Evolutionary conservation across 2,329 filamentous ascomycete genomes (phyloP).

Genomic region (Raffaelea deltoideospora): DNA sequence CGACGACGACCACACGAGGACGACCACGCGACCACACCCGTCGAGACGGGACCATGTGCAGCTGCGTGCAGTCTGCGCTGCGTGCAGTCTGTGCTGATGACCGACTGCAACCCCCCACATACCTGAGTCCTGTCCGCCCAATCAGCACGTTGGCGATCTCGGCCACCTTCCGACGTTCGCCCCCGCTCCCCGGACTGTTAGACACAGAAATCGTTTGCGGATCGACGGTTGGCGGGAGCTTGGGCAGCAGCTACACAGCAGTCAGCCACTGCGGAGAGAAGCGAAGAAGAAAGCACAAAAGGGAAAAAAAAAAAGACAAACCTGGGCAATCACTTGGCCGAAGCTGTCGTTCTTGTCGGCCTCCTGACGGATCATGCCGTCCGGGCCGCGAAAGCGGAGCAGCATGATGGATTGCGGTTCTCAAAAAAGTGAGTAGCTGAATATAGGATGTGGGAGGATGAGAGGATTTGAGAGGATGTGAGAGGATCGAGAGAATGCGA

Average conservation of each 20-base stretch:
- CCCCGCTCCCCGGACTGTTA: constrained; percentile 38
- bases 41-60: too few species aligned
- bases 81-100: too few species aligned
- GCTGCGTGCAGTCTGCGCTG: too few species aligned
- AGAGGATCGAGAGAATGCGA: too few species aligned
- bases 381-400: constrained; percentile 74
- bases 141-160: constrained; percentile 43
- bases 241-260: constrained; percentile 32
- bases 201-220: constrained; percentile 44
- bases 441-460: not conserved
- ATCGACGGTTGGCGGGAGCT: constrained; percentile 48
- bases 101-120: constrained; percentile 10
- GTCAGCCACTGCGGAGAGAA: too few species aligned
- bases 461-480: not conserved
- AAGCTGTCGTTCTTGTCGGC: constrained; percentile 65
- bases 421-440: too few species aligned
- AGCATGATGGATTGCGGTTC: constrained; percentile 52
- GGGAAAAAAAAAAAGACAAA: too few species aligned
- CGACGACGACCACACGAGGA: too few species aligned
- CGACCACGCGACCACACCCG: too few species aligned
- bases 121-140: constrained; percentile 45
- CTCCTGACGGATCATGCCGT: constrained; percentile 80
- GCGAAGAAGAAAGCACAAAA: not conserved
- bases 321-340: constrained; percentile 38
- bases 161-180: constrained; percentile 40